Conservation (phyloP, 2,329 filamentous ascomycete genomes). For the Trichoderma brevicompactum region DNA sequence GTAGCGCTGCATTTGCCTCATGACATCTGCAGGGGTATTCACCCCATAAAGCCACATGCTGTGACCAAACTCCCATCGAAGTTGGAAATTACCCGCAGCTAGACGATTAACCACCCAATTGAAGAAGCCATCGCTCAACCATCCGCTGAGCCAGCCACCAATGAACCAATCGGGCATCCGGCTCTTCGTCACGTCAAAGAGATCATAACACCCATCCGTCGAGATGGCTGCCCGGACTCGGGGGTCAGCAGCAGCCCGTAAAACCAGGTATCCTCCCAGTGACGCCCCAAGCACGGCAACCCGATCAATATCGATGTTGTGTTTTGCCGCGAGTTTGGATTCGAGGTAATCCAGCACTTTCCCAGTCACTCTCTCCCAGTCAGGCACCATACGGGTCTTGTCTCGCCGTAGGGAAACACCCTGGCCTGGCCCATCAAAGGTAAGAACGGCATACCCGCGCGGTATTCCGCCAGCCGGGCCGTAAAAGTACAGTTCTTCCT, state of each 20-base stretch:
- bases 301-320: constrained; percentile 33
- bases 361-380: constrained; percentile 49
- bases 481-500: constrained; percentile 46
- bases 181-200: constrained; percentile 37
- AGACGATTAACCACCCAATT: constrained; percentile 35
- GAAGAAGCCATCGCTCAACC: constrained; percentile 36
- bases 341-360: constrained; percentile 44
- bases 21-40: constrained; percentile 35
- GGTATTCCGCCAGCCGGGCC: constrained; percentile 39
- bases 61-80: constrained; percentile 40
- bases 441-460: constrained; percentile 49
- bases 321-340: constrained; percentile 36
- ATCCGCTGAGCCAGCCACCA: constrained; percentile 37
- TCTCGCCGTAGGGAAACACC: constrained; percentile 47
- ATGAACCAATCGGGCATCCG: constrained; percentile 37
- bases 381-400: constrained; percentile 48
- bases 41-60: constrained; percentile 36
- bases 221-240: constrained; percentile 51
- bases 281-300: constrained; percentile 6
- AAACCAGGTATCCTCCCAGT: constrained; percentile 3
- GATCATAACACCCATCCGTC: constrained; percentile 37
- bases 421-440: constrained; percentile 54
- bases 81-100: constrained; percentile 36
- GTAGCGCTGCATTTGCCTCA: constrained; percentile 34
- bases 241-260: constrained; percentile 23